Evolutionary conservation across 2,329 filamentous ascomycete species (phyloP).

Genomic region (Niveomyces coronatus): DNA sequence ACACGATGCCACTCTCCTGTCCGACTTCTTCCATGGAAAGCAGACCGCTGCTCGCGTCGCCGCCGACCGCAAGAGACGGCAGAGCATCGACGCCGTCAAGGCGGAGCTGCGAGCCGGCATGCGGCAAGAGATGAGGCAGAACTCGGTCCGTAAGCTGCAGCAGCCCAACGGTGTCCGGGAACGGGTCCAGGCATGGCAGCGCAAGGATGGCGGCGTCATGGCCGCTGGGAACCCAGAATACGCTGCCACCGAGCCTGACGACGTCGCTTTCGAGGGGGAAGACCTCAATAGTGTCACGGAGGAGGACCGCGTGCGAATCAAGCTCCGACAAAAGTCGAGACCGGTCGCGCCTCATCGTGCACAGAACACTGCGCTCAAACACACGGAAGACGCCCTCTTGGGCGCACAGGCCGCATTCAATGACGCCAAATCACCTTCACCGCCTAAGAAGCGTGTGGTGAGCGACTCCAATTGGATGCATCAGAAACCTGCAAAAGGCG

Average conservation of each 20-base stretch:
- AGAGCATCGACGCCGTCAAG: conserved; percentile 50
- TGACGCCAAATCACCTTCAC: conserved; percentile 37
- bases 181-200: conserved; percentile 78
- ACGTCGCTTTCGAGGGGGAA: conserved; percentile 50
- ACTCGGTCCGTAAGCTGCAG: conserved; percentile 46
- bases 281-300: conserved; percentile 49
- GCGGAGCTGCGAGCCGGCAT: conserved; percentile 29
- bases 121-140: conserved; percentile 45
- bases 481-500: conserved; percentile 42
- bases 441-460: conserved; percentile 84
- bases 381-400: conserved; percentile 11
- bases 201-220: conserved; percentile 59
- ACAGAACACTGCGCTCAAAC: conserved; percentile 16
- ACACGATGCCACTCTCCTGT: conserved; percentile 35
- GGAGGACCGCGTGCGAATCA: conserved; percentile 48
- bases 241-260: conserved; percentile 46
- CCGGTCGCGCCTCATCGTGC: conserved; percentile 18
- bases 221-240: conserved; percentile 39
- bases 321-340: conserved; percentile 36
- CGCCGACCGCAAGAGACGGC: conserved; percentile 41
- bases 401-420: conserved; percentile 17
- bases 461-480: conserved; percentile 88
- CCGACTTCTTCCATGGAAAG: conserved; percentile 47
- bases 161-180: conserved; percentile 61
- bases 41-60: conserved; percentile 45